phyloP scores from a whole-genome alignment of 2,329 filamentous ascomycete species.

The Colletotrichum australisinense region DNA sequence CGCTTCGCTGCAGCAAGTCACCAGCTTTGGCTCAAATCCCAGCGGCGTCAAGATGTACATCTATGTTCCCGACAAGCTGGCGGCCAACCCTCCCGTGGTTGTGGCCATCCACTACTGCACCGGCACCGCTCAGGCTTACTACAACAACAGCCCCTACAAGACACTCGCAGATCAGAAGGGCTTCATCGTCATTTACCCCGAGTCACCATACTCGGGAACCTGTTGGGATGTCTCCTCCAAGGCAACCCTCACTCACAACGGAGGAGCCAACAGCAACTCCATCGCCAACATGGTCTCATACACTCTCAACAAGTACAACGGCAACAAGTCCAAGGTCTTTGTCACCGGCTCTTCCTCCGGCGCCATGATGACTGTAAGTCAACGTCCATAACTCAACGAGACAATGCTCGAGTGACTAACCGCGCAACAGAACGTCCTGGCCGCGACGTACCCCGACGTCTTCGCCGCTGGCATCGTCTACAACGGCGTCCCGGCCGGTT shows the following conservation, averaged over 20 bases:
- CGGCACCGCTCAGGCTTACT: slow-evolving; percentile 64
- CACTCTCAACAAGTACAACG: slow-evolving; percentile 58
- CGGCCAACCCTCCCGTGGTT: slow-evolving; percentile 57
- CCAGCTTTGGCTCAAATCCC: slow-evolving; percentile 43
- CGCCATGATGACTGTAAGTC: slow-evolving; percentile 35
- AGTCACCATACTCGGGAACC: slow-evolving; percentile 51
- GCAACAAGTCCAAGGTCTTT: slow-evolving; percentile 59
- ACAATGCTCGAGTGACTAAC: not conserved
- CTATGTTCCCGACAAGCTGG: slow-evolving; percentile 45
- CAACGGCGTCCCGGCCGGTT: slow-evolving; percentile 66
- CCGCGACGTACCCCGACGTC: slow-evolving; percentile 65
- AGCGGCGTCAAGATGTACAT: slow-evolving; percentile 45
- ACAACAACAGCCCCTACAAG: slow-evolving; percentile 62
- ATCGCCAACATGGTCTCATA: slow-evolving; percentile 67
- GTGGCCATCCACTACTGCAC: slow-evolving; percentile 69
- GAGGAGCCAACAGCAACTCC: slow-evolving; percentile 61
- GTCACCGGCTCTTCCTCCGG: slow-evolving; percentile 52
- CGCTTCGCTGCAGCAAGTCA: slow-evolving; percentile 42
- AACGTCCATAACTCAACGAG: no score
- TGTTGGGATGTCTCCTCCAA: slow-evolving; percentile 72
- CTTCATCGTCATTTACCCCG: slow-evolving; percentile 65
- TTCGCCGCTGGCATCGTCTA: slow-evolving; percentile 64
- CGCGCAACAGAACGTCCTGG: slow-evolving; percentile 53
- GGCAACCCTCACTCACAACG: slow-evolving; percentile 60
- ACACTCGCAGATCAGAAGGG: slow-evolving; percentile 64